Evolutionary conservation across 257 asterid genomes (phyloP).

Genomic region (Galeopsis tetrahit): DNA sequence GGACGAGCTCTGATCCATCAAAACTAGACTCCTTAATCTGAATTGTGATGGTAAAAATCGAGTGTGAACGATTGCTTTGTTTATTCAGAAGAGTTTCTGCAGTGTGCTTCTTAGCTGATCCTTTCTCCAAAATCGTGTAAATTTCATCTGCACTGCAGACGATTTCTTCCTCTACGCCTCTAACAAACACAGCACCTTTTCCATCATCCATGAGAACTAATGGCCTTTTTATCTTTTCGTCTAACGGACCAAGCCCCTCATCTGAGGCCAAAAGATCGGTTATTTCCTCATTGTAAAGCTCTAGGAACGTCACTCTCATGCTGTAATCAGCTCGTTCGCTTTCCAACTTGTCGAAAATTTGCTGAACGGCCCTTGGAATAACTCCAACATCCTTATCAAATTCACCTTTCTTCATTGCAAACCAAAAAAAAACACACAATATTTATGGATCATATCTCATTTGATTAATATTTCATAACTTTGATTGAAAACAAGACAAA

Average conservation of each 20-base stretch:
- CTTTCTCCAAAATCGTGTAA: conserved; percentile 49
- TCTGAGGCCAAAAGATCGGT: conserved; percentile 60
- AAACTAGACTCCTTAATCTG: conserved; percentile 47
- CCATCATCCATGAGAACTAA: conserved; percentile 62
- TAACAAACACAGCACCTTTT: conserved; percentile 56
- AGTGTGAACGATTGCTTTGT: conserved; percentile 67
- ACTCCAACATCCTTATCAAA: conserved; percentile 52
- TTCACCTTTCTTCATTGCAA: conserved; percentile 42
- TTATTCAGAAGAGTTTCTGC: conserved; percentile 61
- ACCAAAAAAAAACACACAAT: neutral
- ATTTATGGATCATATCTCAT: no score
- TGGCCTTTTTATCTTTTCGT: conserved; percentile 46
- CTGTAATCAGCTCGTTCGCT: conserved; percentile 52
- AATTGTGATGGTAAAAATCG: conserved; percentile 56
- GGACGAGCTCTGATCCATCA: conserved; percentile 54
- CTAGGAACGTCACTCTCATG: conserved; percentile 57
- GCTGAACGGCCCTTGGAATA: conserved; percentile 61
- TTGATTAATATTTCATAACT: neutral
- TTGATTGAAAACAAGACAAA: neutral
- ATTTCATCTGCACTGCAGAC: conserved; percentile 55
- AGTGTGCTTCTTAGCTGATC: conserved; percentile 50
- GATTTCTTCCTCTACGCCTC: conserved; percentile 59
- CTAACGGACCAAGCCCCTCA: conserved; percentile 32
- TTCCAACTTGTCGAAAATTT: conserved; percentile 52
- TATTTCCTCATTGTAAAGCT: conserved; percentile 72